phyloP scores from a whole-genome alignment of 164 flowering plant species.

The Umbellularia californica region DNA sequence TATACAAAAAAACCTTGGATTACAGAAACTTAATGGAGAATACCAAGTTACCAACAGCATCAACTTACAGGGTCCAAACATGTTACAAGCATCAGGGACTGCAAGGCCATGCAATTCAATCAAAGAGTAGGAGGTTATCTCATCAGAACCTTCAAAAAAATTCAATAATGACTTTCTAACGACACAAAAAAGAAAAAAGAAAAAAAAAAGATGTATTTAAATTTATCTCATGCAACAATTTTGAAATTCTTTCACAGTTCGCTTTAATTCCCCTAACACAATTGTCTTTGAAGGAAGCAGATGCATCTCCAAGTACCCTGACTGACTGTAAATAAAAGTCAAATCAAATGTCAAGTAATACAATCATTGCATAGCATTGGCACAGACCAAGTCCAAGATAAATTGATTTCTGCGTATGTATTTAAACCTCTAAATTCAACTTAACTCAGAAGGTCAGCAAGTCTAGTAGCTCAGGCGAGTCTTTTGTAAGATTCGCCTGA shows the following conservation, averaged over 20 bases:
- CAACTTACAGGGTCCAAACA: slow-evolving; percentile 90
- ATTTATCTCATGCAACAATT: slow-evolving; percentile 83
- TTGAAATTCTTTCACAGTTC: slow-evolving; percentile 75
- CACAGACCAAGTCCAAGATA: not conserved
- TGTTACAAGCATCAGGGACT: slow-evolving; percentile 98
- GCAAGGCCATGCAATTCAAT: slow-evolving; percentile 28
- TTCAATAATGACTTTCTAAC: not conserved
- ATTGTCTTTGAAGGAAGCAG: slow-evolving; percentile 91
- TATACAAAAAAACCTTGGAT: not conserved
- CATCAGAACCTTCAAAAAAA: not conserved
- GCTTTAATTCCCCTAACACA: slow-evolving; percentile 92
- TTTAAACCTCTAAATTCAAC: too few relatives aligned
- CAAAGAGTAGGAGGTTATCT: not conserved
- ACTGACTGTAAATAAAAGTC: slow-evolving; percentile 47
- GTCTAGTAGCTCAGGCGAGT: not conserved
- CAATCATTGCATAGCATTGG: not conserved
- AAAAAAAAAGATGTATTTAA: not conserved
- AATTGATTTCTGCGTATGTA: not conserved
- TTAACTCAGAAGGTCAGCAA: not conserved
- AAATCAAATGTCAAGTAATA: slow-evolving; percentile 1
- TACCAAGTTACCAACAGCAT: slow-evolving; percentile 1
- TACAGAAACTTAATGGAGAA: not conserved
- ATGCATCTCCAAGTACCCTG: slow-evolving; percentile 91
- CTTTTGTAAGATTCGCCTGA: too few relatives aligned
- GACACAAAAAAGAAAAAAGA: not conserved